Base-by-base conservation (phyloP, 2,329 filamentous ascomycete genomes). In the Spiromastix sp. region DNA sequence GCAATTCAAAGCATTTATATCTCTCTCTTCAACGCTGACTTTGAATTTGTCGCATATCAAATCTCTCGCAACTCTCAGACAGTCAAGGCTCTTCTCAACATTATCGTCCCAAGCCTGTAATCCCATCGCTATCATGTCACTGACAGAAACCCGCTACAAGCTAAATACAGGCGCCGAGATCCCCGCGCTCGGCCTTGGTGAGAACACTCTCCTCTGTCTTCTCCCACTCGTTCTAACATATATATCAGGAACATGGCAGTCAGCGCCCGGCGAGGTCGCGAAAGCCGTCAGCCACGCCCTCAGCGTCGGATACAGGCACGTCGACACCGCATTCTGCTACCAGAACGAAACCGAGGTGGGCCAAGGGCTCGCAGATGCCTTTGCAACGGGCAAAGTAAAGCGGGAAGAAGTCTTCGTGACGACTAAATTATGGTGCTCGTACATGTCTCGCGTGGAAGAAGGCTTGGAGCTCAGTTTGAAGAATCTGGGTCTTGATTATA, bases 381-480 rank as follows among this genome's bases (percentile, higher is more conserved):
- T 89, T 50, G 68, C 65, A 17, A 64, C 74, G 4, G 83, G 83
- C 16, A 67, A 73, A 42, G 66, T 82, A 48, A 81, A 79, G 70
- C 74, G 85, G 42, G 74, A 81, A 55, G 82, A 93, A 39, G 63
- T 93, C 42, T 93, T 91, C 62, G 74, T 93, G 40, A 82, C 84
- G 36, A 85, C 79, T 50, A 93, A 93, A 70, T 72, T 87, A 24
- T 93, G 85, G 82, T 80, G 77, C 51, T 85, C 81, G 33, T 87
- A 82, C 64, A 79, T 81, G 58, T 74, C 73, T 19, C 70, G 78
- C 5, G 77, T 77, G 4, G 77, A 81, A 59, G 64, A 80, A 49
- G 77, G 72, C 22, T 68, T 91, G 22, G 74, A 85, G 45, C 77
- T 79, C 68, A 82, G 78, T 50, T 66, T 91, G 55, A 73, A 79